Evolutionary conservation across 345 rosid genomes (phyloP), one percentile per base, ranked within the genome.

Genomic region (Erodium maritimum): DNA sequence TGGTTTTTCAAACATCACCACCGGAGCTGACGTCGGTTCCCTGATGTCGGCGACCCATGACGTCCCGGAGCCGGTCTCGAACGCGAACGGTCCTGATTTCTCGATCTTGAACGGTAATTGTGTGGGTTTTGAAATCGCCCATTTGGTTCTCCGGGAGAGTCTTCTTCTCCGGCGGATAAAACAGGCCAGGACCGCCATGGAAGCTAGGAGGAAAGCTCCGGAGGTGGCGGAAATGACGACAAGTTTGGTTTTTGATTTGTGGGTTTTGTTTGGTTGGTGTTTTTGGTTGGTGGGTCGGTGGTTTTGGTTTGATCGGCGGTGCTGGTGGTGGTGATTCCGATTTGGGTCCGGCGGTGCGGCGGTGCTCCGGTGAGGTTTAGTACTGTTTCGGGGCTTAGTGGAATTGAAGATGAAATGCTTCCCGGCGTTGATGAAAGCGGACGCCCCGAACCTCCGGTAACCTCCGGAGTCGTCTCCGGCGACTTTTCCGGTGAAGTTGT

Each of bases 41-140:
- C 73, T 86, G 54, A 91, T 81, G 69, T 91, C 96, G 0, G 95
- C 96, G 22, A 91, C 90, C 98, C 98, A 88, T 20, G 93, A 85
- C 20, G 87, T 71, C 10, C 98, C 98, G 0, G 96, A 88, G 65
- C 79, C 95, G 3, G 98, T 91, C 62, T 78, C 93, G 77, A 91
- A 91, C 29, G 87, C 73, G 74, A 88, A 91, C 56, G 95, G 96
- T 57, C 99, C 96, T 12, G 94, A 79, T 82, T 83, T 83, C 22
- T 88, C 96, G 67, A 88, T 64, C 79, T 83, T 86, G 84, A 77
- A 76, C 19, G 78, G 79, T 17, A 71, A 52, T 20, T 76, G 87
- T 56, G 76, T 61, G 24, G 96, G 96, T 24, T 75, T 80, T 25
- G 99, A 93, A 59, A 93, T 88, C 53, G 90, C 95, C 95, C 99